These are phyloP conservation scores for Paralagenidium karlingii DNA, from an alignment of 352 stramenopile species.

Conservation along the genomic window DNA sequence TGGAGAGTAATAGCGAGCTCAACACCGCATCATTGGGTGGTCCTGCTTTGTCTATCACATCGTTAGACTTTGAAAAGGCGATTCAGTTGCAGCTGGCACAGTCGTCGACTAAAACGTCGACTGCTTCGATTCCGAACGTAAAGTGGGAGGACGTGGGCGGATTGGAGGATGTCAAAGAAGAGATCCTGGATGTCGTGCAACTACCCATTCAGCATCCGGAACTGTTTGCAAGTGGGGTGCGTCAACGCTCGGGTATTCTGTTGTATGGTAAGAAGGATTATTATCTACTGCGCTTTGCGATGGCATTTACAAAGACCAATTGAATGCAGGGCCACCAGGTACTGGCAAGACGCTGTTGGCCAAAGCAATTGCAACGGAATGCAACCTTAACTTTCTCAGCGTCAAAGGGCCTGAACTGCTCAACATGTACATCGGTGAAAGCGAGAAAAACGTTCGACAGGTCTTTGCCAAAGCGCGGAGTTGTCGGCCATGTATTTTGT, in stretches of 20 bases:
- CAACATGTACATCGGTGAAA: constrained; percentile 97
- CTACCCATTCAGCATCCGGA: constrained; percentile 75
- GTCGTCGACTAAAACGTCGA: constrained; percentile 28
- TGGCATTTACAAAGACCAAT: not conserved
- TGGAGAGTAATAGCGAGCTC: not conserved
- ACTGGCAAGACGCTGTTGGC: constrained; percentile 93
- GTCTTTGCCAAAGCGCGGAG: constrained; percentile 86
- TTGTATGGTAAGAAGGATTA: too few species aligned
- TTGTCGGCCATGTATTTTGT: constrained; percentile 80
- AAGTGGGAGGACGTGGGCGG: constrained; percentile 98
- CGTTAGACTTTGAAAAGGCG: constrained; percentile 31
- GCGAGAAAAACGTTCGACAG: constrained; percentile 91
- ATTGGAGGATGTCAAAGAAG: constrained; percentile 96
- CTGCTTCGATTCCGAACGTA: constrained; percentile 86
- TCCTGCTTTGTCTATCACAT: constrained; percentile 15
- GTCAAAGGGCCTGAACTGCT: constrained; percentile 94
- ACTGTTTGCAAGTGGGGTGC: constrained; percentile 61
- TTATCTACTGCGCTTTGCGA: not conserved
- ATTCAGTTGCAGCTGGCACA: constrained; percentile 56
- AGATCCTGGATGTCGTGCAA: constrained; percentile 87
- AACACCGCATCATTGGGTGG: not conserved
- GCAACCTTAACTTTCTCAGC: constrained; percentile 92
- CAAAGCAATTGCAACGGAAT: constrained; percentile 93
- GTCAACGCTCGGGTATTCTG: constrained; percentile 70
- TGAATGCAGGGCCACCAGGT: constrained; percentile 67